Conservation (phyloP, 202 grass and related monocot genomes). For the Schoenoplectus tabernaemontani region DNA sequence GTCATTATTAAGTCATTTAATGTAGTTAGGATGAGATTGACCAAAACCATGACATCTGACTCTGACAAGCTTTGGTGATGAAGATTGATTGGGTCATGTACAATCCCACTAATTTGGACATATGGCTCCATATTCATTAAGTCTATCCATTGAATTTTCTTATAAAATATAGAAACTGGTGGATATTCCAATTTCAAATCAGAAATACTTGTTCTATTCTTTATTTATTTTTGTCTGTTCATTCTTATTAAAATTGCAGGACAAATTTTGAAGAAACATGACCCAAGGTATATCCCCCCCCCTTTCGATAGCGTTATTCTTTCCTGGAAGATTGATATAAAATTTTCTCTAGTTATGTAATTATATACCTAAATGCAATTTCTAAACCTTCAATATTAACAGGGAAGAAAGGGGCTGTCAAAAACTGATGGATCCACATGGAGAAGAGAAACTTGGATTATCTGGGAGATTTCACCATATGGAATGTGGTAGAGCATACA, state of each 20-base stretch:
- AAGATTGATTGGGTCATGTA: not conserved
- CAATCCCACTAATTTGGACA: not conserved
- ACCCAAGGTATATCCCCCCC: not conserved
- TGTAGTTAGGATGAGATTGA: not conserved
- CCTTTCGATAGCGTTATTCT: not conserved
- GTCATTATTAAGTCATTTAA: not conserved
- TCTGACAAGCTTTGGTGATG: not conserved
- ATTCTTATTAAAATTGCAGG: slow-evolving; percentile 14
- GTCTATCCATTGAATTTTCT: not conserved
- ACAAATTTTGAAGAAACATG: slow-evolving; percentile 19
- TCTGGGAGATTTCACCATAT: slow-evolving; percentile 1
- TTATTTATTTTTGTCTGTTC: not conserved
- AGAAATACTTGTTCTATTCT: not conserved
- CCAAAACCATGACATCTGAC: not conserved
- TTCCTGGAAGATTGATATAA: not conserved
- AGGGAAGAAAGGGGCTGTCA: slow-evolving; percentile 6
- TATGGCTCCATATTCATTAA: not conserved
- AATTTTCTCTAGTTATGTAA: not conserved
- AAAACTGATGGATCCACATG: not conserved
- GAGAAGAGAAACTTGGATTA: slow-evolving; percentile 11
- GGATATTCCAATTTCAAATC: not conserved
- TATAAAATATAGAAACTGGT: not conserved
- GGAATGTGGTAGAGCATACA: not conserved
- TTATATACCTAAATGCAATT: too few relatives aligned
- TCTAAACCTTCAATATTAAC: not conserved